Percentiles rank a stretch among this genome's conserved stretches.
These are phyloP conservation scores for Remersonia thermophila DNA, from an alignment of 2,329 filamentous ascomycete genomes.

Conservation along the genomic window DNA sequence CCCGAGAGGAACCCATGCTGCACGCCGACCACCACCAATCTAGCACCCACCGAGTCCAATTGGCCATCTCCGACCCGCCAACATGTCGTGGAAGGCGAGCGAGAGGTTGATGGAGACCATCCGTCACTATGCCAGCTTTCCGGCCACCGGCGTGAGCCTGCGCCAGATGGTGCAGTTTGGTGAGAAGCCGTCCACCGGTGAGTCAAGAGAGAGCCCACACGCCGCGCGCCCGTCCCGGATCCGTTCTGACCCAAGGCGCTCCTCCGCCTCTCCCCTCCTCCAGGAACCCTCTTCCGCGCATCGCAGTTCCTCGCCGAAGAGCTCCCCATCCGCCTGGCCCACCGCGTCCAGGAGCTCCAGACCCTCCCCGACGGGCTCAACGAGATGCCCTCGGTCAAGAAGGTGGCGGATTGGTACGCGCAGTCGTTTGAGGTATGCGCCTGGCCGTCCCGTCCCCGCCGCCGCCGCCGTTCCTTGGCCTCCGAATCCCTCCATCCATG, in stretches of 20 bases:
- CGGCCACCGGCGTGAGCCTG: constrained; percentile 88
- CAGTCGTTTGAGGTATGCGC: constrained; percentile 88
- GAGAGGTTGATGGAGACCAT: constrained; percentile 92
- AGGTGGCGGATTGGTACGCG: constrained; percentile 96
- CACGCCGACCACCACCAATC: constrained; percentile 8
- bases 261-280: neutral
- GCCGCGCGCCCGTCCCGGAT: neutral
- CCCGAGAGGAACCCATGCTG: constrained; percentile 12
- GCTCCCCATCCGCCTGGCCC: constrained; percentile 88
- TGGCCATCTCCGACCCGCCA: constrained; percentile 23
- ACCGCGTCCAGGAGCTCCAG: constrained; percentile 88
- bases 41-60: constrained; percentile 13
- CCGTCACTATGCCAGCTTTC: constrained; percentile 92
- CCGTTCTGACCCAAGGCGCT: constrained; percentile 4
- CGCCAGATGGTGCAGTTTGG: constrained; percentile 99
- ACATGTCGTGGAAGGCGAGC: constrained; percentile 89
- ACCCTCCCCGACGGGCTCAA: constrained; percentile 90
- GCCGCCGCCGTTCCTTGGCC: neutral
- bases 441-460: neutral
- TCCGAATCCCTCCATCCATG: constrained; percentile 1
- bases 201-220: too few relatives aligned
- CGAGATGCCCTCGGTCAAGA: constrained; percentile 93
- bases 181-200: constrained; percentile 82
- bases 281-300: constrained; percentile 89
- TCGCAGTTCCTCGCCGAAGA: constrained; percentile 98